Base-by-base conservation (phyloP, 2,329 filamentous ascomycete species). In the Ophiostoma tasmaniense region DNA sequence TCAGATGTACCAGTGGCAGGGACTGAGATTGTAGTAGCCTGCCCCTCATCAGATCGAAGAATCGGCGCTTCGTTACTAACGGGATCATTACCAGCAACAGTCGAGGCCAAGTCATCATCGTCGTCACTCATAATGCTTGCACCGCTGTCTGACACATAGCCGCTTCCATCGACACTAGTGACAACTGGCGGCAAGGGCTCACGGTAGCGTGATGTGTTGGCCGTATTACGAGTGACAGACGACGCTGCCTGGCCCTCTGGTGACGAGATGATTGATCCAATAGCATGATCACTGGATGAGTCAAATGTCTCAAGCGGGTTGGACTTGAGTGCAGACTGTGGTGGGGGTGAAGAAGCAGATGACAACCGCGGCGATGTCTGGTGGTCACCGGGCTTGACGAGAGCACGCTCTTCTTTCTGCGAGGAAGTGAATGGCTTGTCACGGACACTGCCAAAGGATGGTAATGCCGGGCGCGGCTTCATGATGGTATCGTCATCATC, bases 401-500 rank as follows among this genome's bases (percentile, higher is more conserved):
- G 78, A 0, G 84, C 82, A 2, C 87, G 81, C 73, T 89, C 89
- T 25, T 82, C 79, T 52, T 83, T 79, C n/a, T 81, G 77, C 52
- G 82, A 79, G 0, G 78, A 73, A 20, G 45, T 10, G 1, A 86
- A 75, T 72, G 87, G 87, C 76, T 85, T 87, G 35, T 88, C 86
- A 28, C 89, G 83, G 28, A 93, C 82, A 74, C 90, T 93, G 22
- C 90, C 90, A 76, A 93, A 93, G 1, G 84, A 89, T 1, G 90
- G 90, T 50, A 93, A 79, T 1, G 87, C 87, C 7, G 90, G 90
- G 39, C 90, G 81, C n/a, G 90, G 90, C 73, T 87, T 87, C 89
- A 92, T 91, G 17, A 87, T 79, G 70, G 89, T 84, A 59, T 90
- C 87, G 37, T 90, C 86, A 14, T 87, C 80, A n/a, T 89, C 83